phyloP scores from a whole-genome alignment of 495 filamentous ascomycete genomes.

The Pseudomonodictys pantanalensis region DNA sequence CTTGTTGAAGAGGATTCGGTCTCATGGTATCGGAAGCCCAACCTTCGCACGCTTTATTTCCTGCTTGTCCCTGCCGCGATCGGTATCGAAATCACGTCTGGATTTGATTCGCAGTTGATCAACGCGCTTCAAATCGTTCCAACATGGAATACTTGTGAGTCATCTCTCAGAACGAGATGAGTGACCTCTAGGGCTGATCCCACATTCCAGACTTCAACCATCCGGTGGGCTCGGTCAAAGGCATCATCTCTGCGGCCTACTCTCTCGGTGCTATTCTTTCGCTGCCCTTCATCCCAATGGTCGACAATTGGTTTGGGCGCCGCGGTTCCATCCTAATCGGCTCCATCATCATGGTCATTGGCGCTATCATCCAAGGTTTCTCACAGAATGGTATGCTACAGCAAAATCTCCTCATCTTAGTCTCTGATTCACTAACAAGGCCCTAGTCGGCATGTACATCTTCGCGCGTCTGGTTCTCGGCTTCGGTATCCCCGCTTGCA shows the following conservation, averaged over 20 bases:
- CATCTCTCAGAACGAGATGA: not conserved
- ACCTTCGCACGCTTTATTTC: constrained; percentile 60
- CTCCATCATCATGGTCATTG: constrained; percentile 56
- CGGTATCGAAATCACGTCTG: constrained; percentile 69
- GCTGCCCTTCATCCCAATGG: constrained; percentile 56
- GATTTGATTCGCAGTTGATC: constrained; percentile 70
- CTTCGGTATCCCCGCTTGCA: constrained; percentile 50
- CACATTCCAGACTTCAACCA: constrained; percentile 41
- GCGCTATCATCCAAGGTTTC: constrained; percentile 57
- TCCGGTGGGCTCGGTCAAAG: constrained; percentile 41
- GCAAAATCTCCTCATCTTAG: not conserved
- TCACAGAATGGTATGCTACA: constrained; percentile 45
- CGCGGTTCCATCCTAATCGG: constrained; percentile 60
- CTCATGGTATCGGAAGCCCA: constrained; percentile 61
- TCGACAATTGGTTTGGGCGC: constrained; percentile 55
- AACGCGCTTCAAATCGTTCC: constrained; percentile 65
- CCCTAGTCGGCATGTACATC: constrained; percentile 57
- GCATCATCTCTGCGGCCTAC: constrained; percentile 41
- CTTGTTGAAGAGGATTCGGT: constrained; percentile 55
- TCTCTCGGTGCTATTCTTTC: constrained; percentile 54
- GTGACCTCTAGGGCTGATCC: not conserved
- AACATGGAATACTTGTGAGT: constrained; percentile 56
- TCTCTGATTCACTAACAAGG: no score
- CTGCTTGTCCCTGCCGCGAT: constrained; percentile 63
- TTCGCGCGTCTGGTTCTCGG: constrained; percentile 59